These are phyloP conservation scores for Metarhizium sp. DNA, from an alignment of 2,329 filamentous ascomycete genomes.

Conservation along the genomic window DNA sequence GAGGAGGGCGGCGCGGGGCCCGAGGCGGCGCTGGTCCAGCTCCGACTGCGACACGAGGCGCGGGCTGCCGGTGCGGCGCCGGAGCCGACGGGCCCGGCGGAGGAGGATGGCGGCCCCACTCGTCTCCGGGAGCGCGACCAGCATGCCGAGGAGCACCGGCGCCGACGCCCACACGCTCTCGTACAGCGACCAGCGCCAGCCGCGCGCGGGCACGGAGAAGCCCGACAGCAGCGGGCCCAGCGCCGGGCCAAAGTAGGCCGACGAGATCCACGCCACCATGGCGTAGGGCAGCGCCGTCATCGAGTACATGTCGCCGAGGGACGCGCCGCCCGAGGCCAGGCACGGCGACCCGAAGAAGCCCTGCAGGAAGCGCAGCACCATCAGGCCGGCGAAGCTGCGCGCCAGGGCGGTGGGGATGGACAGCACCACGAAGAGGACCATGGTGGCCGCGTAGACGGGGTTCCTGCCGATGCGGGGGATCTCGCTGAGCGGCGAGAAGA, in stretches of 20 bases:
- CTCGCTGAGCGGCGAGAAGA: too few relatives aligned
- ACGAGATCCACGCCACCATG: slow-evolving; percentile 49
- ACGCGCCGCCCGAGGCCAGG: slow-evolving; percentile 48
- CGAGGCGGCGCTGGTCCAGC: too few relatives aligned
- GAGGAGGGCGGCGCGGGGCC: slow-evolving; percentile 34
- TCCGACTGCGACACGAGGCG: too few relatives aligned
- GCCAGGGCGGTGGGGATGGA: slow-evolving; percentile 27
- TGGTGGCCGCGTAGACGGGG: too few relatives aligned
- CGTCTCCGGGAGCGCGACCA: slow-evolving; percentile 57
- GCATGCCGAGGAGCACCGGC: slow-evolving; percentile 36
- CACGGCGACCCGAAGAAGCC: slow-evolving; percentile 59
- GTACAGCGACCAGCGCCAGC: slow-evolving; percentile 57
- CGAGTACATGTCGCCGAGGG: slow-evolving; percentile 44
- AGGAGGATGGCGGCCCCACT: slow-evolving; percentile 49
- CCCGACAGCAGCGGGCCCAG: slow-evolving; percentile 53
- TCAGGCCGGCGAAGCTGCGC: slow-evolving; percentile 52
- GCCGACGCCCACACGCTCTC: slow-evolving; percentile 53
- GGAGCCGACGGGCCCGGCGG: slow-evolving; percentile 50
- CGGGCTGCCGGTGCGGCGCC: slow-evolving; percentile 43
- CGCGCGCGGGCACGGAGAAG: slow-evolving; percentile 46
- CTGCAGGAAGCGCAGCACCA: slow-evolving; percentile 55
- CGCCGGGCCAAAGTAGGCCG: slow-evolving; percentile 41
- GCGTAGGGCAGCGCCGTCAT: slow-evolving; percentile 47
- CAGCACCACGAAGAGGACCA: too few relatives aligned
- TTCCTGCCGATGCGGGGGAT: too few relatives aligned